Base-by-base conservation (phyloP, 2,329 filamentous ascomycete genomes). In the Pseudopithomyces chartarum region DNA sequence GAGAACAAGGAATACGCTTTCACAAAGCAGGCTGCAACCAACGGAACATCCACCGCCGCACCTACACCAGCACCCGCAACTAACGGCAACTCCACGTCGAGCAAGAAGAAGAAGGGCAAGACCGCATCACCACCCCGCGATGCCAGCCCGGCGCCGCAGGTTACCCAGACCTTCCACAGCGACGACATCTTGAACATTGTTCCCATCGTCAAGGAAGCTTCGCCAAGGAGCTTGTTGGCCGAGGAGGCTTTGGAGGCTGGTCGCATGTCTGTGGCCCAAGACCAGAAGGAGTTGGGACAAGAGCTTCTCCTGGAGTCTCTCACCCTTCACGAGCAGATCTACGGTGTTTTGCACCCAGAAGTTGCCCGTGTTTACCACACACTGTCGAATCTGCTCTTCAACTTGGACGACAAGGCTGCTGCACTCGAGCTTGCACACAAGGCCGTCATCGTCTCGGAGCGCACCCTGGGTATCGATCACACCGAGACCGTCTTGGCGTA, bases 301-400 rank as follows among this genome's bases (percentile, higher is more conserved):
- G 95, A 99, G 77, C 85, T 99, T 55, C 85, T 99, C 29, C 81
- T 98, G n/a, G 95, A 99, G 78, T 97, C 93, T 36, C 81, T 99
- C 58, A 97, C 95, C 44, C 82, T 99, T 42, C 94, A 99, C 71
- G 95, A 99, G 82, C 95, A 99, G 77, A 98, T 99, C 65, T 99
- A 99, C 70, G 95, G 95, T 58, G 96, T 98, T 55, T 84, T 99
- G 23, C 95, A 99, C 74, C 93, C 95, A 1, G 95, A 99, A 78
- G 94, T 98, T 57, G 95, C 94, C 45, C 88, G 93, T 62, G 90
- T 96, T 26, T 99, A 99, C 82, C 94, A 97, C 78, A 92, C 90
- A 51, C 79, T 99, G 44, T 97, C 95, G 2, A 97, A 96, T 83
- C 84, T 98, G 54, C 97, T 97, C 80, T 98, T 96, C 78, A 91